These are phyloP conservation scores for Nannochloropsis salina DNA, from an alignment of 108 stramenopile genomes.

Conservation along the genomic window DNA sequence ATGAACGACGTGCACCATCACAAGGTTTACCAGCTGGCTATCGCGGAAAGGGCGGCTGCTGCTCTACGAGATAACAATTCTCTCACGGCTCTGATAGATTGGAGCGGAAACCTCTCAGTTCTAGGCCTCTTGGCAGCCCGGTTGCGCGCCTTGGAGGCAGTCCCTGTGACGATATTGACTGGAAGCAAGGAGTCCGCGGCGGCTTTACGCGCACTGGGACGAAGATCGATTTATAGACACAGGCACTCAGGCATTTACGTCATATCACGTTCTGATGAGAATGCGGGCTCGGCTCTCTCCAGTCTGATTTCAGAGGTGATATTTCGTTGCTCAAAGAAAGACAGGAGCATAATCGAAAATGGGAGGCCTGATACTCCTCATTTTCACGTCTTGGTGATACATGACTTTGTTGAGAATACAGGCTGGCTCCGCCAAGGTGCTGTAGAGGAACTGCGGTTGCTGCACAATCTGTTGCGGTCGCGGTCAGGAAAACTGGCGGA, in stretches of 20 bases:
- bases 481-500: conserved; percentile 17
- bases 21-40: conserved; percentile 25
- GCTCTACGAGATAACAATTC: neutral
- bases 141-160: neutral
- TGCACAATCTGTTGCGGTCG: conserved; percentile 23
- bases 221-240: too few relatives aligned
- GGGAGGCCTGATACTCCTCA: neutral
- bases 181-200: neutral
- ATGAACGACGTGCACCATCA: conserved; percentile 35
- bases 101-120: neutral
- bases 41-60: conserved; percentile 23
- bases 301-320: neutral
- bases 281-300: conserved; percentile 26
- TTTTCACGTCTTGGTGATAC: conserved; percentile 24
- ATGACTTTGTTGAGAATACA: conserved; percentile 42
- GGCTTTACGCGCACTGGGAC: neutral
- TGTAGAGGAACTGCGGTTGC: conserved; percentile 38
- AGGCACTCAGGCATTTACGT: neutral
- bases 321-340: neutral
- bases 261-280: conserved; percentile 34
- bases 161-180: neutral
- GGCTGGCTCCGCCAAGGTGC: conserved; percentile 48
- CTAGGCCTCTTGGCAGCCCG: neutral
- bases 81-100: neutral
- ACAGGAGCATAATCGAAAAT: neutral